Conservation (phyloP, 2,329 filamentous ascomycete species). For the Colletotrichum trifolii region DNA sequence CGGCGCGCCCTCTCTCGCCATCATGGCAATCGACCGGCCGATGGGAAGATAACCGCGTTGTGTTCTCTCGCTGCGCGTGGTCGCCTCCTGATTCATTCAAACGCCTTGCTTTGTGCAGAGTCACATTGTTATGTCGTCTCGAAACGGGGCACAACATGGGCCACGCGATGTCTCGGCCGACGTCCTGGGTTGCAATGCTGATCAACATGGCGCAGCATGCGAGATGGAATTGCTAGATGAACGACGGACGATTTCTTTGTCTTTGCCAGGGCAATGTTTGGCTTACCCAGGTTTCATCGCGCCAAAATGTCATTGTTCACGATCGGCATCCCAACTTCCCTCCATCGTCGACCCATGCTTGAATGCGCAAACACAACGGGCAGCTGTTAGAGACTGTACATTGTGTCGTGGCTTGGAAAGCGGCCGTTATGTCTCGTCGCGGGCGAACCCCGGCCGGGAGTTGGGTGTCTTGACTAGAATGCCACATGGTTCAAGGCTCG, state of each 20-base stretch:
- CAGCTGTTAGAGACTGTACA: background rate
- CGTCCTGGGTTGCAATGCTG: too few species aligned
- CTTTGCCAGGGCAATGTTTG: background rate
- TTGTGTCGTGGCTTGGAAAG: background rate
- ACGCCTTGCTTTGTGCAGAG: background rate
- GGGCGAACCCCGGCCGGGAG: too few species aligned
- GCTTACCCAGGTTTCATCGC: slow-evolving; percentile 27
- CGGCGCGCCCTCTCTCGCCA: slow-evolving; percentile 16
- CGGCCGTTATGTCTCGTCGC: too few species aligned
- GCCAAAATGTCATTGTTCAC: background rate
- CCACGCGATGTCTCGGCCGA: too few species aligned
- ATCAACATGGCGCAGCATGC: too few species aligned
- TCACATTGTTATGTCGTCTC: too few species aligned
- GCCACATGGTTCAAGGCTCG: slow-evolving; percentile 4
- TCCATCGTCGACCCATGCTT: background rate
- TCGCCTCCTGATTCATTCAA: slow-evolving; percentile 12
- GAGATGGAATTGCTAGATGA: too few species aligned
- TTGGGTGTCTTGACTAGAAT: background rate
- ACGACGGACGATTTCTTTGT: too few species aligned
- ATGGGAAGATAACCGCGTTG: slow-evolving; percentile 16
- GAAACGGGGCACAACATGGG: too few species aligned
- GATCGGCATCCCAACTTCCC: background rate
- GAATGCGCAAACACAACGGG: too few species aligned
- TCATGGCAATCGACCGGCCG: background rate
- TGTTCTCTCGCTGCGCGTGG: slow-evolving; percentile 4